Percentiles rank a stretch among this genome's conserved stretches.
These are phyloP conservation scores for Xylogone sp. DNA, from an alignment of 2,329 filamentous ascomycete species.

Conservation along the genomic window DNA sequence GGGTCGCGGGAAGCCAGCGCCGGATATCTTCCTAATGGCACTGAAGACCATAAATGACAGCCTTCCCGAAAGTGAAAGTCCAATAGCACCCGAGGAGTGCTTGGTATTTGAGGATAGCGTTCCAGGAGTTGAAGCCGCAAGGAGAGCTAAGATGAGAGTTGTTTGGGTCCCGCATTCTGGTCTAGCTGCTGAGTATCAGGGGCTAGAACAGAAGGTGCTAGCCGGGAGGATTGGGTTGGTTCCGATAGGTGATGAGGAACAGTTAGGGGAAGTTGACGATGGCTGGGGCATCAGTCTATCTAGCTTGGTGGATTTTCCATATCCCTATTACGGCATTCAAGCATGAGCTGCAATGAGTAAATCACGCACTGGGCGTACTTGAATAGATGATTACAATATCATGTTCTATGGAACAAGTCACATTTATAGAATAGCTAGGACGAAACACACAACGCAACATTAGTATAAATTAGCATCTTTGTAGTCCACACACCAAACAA, in stretches of 20 bases:
- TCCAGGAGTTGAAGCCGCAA: slow-evolving; percentile 84
- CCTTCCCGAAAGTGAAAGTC: slow-evolving; percentile 56
- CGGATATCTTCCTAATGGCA: slow-evolving; percentile 90
- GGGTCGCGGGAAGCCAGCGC: slow-evolving; percentile 88
- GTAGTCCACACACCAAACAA: no score
- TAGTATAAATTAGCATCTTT: no score
- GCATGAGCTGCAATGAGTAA: no score
- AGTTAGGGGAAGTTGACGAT: slow-evolving; percentile 36
- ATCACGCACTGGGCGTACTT: no score
- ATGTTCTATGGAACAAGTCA: no score
- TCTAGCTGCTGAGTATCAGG: slow-evolving; percentile 70
- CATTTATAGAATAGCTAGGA: no score
- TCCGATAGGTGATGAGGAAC: slow-evolving; percentile 43
- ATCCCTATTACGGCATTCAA: slow-evolving; percentile 27
- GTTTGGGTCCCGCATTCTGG: slow-evolving; percentile 87
- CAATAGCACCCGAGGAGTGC: slow-evolving; percentile 79
- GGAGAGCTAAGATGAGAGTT: slow-evolving; percentile 90
- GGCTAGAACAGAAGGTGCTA: slow-evolving; percentile 75
- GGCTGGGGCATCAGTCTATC: slow-evolving; percentile 33
- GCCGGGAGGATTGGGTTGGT: slow-evolving; percentile 51
- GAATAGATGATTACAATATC: no score
- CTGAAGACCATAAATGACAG: slow-evolving; percentile 79
- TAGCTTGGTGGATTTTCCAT: slow-evolving; percentile 34
- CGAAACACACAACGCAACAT: no score
- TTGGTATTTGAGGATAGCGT: slow-evolving; percentile 96